A percentile compares a stretch with the other conserved stretches of the same genome.
These are phyloP conservation scores for Ogataea methylovora DNA, from an alignment of 805 yeast species.

Conservation along the genomic window DNA sequence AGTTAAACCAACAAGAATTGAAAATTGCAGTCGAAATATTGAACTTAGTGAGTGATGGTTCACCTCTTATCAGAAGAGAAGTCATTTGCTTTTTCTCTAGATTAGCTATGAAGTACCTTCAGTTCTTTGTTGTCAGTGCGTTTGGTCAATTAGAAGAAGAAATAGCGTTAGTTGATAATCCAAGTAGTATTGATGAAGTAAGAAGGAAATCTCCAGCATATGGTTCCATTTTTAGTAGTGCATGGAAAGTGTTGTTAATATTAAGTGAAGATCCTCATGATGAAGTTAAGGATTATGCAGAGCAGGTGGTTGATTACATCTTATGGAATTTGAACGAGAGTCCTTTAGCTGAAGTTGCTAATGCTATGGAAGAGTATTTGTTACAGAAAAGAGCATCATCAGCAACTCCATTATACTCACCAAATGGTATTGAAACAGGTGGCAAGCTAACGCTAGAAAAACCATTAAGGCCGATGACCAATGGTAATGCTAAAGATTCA, in stretches of 20 bases:
- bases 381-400: constrained; percentile 35
- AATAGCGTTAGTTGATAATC: constrained; percentile 54
- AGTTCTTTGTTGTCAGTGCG: constrained; percentile 80
- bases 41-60: constrained; percentile 74
- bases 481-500: constrained; percentile 2
- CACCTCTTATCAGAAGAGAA: constrained; percentile 83
- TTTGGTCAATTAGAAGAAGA: constrained; percentile 81
- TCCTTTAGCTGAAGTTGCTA: constrained; percentile 56
- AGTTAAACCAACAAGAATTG: constrained; percentile 59
- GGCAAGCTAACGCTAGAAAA: constrained; percentile 3
- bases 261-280: constrained; percentile 82
- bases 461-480: constrained; percentile 5
- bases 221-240: constrained; percentile 77
- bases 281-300: constrained; percentile 70
- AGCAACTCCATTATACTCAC: too few relatives aligned
- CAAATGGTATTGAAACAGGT: too few relatives aligned
- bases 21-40: constrained; percentile 63
- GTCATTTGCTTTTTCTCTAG: constrained; percentile 69
- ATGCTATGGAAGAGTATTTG: constrained; percentile 57
- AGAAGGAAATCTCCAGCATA: constrained; percentile 70
- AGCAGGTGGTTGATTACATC: constrained; percentile 67
- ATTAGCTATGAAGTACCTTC: constrained; percentile 59
- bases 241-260: constrained; percentile 80
- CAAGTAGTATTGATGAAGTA: constrained; percentile 54
- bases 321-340: constrained; percentile 56